phyloP scores from a whole-genome alignment of 495 filamentous ascomycete genomes.

The Hypoxylon trugodes region DNA sequence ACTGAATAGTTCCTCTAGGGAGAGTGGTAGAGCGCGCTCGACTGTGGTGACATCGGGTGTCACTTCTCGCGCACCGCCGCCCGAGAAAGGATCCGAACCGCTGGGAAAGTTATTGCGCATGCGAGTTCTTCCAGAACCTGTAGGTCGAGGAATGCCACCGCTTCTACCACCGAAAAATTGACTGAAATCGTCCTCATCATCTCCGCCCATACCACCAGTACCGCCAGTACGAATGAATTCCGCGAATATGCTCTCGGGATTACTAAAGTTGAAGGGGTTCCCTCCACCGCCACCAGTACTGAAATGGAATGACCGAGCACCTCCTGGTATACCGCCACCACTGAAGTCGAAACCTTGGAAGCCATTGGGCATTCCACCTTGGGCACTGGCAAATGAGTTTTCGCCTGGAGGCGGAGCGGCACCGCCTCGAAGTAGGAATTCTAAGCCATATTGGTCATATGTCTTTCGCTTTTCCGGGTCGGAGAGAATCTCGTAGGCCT shows the following conservation, averaged over 20 bases:
- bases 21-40: conserved; percentile 81
- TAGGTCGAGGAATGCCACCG: conserved; percentile 49
- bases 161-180: conserved; percentile 44
- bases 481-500: conserved; percentile 97
- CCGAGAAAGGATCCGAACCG: conserved; percentile 51
- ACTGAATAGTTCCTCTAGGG: conserved; percentile 85
- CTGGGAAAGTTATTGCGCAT: conserved; percentile 51
- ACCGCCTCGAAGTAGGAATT: conserved; percentile 89
- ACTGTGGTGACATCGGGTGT: conserved; percentile 91
- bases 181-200: conserved; percentile 45
- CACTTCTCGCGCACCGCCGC: conserved; percentile 56
- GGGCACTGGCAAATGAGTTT: conserved; percentile 59
- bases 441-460: conserved; percentile 94
- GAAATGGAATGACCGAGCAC: conserved; percentile 76
- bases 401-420: conserved; percentile 70
- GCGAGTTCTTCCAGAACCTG: conserved; percentile 49
- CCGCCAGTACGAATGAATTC: conserved; percentile 80
- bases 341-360: conserved; percentile 65
- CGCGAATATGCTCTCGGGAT: conserved; percentile 83
- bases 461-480: conserved; percentile 97
- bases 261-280: conserved; percentile 78
- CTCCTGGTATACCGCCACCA: conserved; percentile 51
- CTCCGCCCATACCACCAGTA: conserved; percentile 56
- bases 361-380: conserved; percentile 54
- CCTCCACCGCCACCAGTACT: conserved; percentile 59